A percentile compares a stretch with the other conserved stretches of the same genome.
phyloP scores from a whole-genome alignment of 306 rosid species.

The Cicer judaicum region DNA sequence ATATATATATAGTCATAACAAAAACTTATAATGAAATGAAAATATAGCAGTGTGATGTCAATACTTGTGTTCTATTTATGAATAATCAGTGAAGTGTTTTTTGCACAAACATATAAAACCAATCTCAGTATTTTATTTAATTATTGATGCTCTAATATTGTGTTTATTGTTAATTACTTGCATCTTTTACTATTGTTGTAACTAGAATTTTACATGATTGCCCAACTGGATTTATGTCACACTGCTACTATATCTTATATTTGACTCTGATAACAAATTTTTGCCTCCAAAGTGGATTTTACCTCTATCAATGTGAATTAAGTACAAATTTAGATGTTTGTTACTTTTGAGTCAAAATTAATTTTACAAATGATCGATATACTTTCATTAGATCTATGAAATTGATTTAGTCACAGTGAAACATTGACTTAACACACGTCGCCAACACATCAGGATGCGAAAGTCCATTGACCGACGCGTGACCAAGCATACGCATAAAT shows the following conservation, averaged over 20 bases:
- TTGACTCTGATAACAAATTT: not conserved
- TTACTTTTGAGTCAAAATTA: too few relatives aligned
- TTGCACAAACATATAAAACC: conserved; percentile 8
- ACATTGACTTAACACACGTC: too few relatives aligned
- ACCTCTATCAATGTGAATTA: too few relatives aligned
- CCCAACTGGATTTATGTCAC: not conserved
- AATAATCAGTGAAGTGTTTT: not conserved
- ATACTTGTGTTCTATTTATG: not conserved
- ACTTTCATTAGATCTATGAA: too few relatives aligned
- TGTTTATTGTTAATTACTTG: conserved; percentile 9
- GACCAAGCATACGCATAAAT: too few relatives aligned
- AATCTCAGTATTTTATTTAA: not conserved
- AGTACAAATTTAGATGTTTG: too few relatives aligned
- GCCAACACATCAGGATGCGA: too few relatives aligned
- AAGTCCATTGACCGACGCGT: too few relatives aligned
- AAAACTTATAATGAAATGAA: not conserved
- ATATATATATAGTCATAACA: conserved; percentile 13
- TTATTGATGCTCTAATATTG: not conserved
- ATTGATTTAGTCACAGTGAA: too few relatives aligned
- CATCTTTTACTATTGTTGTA: not conserved
- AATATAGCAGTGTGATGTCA: not conserved
- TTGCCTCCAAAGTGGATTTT: too few relatives aligned
- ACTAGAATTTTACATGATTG: not conserved
- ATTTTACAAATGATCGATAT: too few relatives aligned
- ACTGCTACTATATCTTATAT: not conserved